Evolutionary conservation across 208 protist genomes (phyloP).

Genomic region (Angomonas deanei): DNA sequence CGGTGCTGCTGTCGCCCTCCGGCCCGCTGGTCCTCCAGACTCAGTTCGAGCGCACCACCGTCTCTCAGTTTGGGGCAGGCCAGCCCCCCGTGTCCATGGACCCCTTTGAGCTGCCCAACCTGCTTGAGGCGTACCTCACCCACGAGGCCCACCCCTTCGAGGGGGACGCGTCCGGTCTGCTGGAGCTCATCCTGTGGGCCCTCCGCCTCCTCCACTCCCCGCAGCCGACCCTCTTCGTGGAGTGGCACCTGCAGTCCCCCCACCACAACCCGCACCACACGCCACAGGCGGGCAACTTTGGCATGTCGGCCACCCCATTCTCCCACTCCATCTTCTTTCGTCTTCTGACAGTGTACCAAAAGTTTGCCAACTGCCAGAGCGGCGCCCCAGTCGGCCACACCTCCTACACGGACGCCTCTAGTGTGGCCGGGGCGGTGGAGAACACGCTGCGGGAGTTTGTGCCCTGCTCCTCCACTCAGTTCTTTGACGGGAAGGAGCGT

Average conservation of each 20-base stretch:
- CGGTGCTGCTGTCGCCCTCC: constrained; percentile 45
- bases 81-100: background rate
- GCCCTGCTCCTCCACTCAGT: constrained; percentile 16
- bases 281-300: background rate
- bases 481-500: constrained; percentile 38
- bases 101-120: background rate
- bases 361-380: constrained; percentile 22
- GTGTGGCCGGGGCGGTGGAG: background rate
- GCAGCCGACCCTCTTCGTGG: constrained; percentile 34
- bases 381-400: constrained; percentile 12
- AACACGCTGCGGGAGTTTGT: background rate
- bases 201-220: constrained; percentile 38
- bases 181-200: constrained; percentile 45
- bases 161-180: constrained; percentile 1
- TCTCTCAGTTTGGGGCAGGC: background rate
- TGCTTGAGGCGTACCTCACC: background rate
- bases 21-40: constrained; percentile 60
- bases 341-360: constrained; percentile 12
- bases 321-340: constrained; percentile 3
- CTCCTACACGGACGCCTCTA: background rate
- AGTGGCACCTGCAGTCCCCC: constrained; percentile 67
- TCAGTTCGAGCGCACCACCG: constrained; percentile 29
- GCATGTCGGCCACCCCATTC: background rate
- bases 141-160: background rate
- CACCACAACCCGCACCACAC: background rate